Evolutionary conservation across 306 rosid genomes (phyloP).

Genomic region (Fragaria nilgerrensis): DNA sequence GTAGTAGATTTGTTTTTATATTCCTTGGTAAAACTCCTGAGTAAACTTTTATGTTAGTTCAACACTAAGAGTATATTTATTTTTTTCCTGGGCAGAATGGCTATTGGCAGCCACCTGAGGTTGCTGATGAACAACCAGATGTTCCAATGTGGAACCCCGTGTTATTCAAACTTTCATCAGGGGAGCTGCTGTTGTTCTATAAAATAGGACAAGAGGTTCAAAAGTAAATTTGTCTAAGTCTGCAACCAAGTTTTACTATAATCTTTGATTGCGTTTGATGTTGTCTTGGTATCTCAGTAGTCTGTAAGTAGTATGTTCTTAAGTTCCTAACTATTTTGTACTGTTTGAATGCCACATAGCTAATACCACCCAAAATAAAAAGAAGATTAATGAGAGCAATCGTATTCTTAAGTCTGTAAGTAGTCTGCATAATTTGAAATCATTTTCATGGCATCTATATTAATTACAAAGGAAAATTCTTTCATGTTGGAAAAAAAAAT

Average conservation of each 20-base stretch:
- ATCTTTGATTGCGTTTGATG: neutral
- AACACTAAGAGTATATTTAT: slow-evolving; percentile 20
- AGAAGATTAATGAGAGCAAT: neutral
- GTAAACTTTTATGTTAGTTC: slow-evolving; percentile 17
- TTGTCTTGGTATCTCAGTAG: neutral
- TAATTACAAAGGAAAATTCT: neutral
- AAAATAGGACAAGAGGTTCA: slow-evolving; percentile 84
- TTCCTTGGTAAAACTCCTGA: slow-evolving; percentile 3
- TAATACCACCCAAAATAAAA: neutral
- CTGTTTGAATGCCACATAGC: neutral
- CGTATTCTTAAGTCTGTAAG: no score
- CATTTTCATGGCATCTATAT: neutral
- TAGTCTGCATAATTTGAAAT: neutral
- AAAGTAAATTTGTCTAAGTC: slow-evolving; percentile 43
- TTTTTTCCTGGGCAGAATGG: slow-evolving; percentile 54
- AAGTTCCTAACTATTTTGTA: neutral
- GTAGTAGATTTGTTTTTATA: neutral
- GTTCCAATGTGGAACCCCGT: slow-evolving; percentile 98
- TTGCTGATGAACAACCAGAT: slow-evolving; percentile 69
- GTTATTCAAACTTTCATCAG: slow-evolving; percentile 79
- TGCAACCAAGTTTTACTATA: neutral
- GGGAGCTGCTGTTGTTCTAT: slow-evolving; percentile 80
- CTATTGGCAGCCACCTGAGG: slow-evolving; percentile 60
- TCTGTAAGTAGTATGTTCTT: neutral
- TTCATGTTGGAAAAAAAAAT: neutral